Evolutionary conservation across 148 eudicot species (phyloP), one percentile per base, ranked within the genome.

Genomic region (Persicaria tinctoria): DNA sequence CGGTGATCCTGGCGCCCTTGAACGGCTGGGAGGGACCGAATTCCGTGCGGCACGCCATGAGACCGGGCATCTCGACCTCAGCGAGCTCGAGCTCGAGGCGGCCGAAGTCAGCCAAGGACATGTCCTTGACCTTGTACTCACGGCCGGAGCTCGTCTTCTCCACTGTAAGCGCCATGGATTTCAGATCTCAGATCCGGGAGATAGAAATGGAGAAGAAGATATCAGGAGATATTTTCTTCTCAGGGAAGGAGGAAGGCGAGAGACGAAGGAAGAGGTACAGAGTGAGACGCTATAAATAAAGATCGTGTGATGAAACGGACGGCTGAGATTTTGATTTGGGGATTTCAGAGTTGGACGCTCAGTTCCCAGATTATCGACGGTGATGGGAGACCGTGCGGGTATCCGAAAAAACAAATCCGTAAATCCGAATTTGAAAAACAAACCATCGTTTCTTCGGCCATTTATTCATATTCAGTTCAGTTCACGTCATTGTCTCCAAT

Each of bases 121-220:
- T 91, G 84, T 94, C 98, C 87, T 94, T 94, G 46, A 94, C 96
- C 80, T 94, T 94, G 91, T 94, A 94, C 74, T 94, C 97, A 51
- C 98, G 87, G 73, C 97, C 98, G 0, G 90, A 78, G 71, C 82
- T 83, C 0, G 98, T 94, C 74, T 87, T 94, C 87, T 94, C 98
- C 0, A 91, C 97, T 18, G 75, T 53, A 27, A 93, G 79, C 54
- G 98, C 79, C 93, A 89, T 92, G 56, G 74, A 62, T 23, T 53
- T 77, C 46, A 73, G 72, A 59, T 47, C 56, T 59, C 17, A 53
- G 63, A 45, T 51, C 63, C 16, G 72, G 73, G 38, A 60, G 76
- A 13, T 46, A 5, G 46, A 45, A 17, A 51, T 51, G 57, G 46
- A 9, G 38, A 51, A 51, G 14, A 47, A 48, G 68, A 48, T 55